These are phyloP conservation scores for Astragalus glycyphyllos DNA, from an alignment of 306 rosid genomes.

Conservation along the genomic window DNA sequence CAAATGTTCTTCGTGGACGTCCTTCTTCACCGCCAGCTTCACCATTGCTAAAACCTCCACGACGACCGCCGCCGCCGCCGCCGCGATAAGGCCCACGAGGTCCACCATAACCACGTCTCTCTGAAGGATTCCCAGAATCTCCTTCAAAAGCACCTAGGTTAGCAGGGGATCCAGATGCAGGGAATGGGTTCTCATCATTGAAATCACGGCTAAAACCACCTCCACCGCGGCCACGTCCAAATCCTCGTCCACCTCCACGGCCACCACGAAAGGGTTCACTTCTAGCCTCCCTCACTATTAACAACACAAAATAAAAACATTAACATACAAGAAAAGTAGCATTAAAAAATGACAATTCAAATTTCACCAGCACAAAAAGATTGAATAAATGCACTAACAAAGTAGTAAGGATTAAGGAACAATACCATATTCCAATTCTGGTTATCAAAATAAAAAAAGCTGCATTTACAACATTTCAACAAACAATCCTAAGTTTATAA, in stretches of 20 bases:
- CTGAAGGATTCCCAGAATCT: conserved; percentile 56
- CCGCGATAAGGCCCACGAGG: conserved; percentile 72
- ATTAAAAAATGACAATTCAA: too few species aligned
- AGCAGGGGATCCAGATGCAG: conserved; percentile 44
- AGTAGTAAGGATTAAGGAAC: too few species aligned
- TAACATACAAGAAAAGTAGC: too few species aligned
- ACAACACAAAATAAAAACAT: not conserved
- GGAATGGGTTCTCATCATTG: conserved; percentile 57
- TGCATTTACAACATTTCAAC: not conserved
- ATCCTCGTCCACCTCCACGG: conserved; percentile 68
- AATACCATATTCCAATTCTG: not conserved
- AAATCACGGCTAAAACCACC: conserved; percentile 52
- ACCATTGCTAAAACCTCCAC: conserved; percentile 80
- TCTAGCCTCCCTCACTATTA: conserved; percentile 77
- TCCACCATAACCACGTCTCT: conserved; percentile 70
- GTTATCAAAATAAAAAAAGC: not conserved
- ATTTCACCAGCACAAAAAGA: too few species aligned
- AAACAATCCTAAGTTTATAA: not conserved
- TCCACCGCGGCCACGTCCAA: conserved; percentile 54
- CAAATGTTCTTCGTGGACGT: conserved; percentile 70
- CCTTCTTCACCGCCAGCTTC: conserved; percentile 75
- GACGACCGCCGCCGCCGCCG: conserved; percentile 66
- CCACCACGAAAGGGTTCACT: conserved; percentile 68
- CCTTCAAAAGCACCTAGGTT: conserved; percentile 66
- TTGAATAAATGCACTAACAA: not conserved